Percentiles rank a stretch among this genome's conserved stretches.
Evolutionary conservation across 148 eudicot genomes (phyloP).

Genomic region (Cornus controversa): DNA sequence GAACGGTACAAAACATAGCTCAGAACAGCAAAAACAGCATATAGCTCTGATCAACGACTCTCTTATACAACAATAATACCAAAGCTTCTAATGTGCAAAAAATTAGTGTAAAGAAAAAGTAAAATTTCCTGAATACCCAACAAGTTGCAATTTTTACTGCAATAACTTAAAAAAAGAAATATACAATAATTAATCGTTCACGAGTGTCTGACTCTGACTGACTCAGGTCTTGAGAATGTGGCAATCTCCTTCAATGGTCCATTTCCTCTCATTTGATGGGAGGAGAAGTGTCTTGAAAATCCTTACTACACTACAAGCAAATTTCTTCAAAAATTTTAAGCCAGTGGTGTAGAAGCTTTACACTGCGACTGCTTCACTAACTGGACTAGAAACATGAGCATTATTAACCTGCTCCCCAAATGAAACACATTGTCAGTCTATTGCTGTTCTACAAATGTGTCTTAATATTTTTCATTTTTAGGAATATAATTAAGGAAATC

Average conservation of each 20-base stretch:
- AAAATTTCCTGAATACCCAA: no score
- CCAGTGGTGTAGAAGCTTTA: slow-evolving; percentile 28
- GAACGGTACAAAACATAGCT: no score
- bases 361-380: slow-evolving; percentile 55
- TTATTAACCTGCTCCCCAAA: slow-evolving; percentile 53
- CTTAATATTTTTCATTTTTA: not conserved
- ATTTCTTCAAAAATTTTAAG: slow-evolving; percentile 10
- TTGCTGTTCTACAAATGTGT: not conserved
- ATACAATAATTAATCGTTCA: no score
- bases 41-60: not conserved
- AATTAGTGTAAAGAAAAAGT: not conserved
- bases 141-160: not conserved
- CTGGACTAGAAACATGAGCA: slow-evolving; percentile 41
- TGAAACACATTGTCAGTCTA: not conserved
- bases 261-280: not conserved
- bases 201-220: not conserved
- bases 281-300: slow-evolving; percentile 6
- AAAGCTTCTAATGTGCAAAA: not conserved
- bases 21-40: not conserved
- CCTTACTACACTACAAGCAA: slow-evolving; percentile 29
- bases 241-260: not conserved
- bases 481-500: not conserved
- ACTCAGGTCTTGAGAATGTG: not conserved
- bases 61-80: no score
- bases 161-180: not conserved